These are phyloP conservation scores for Neospermospora avenae DNA, from an alignment of 2,329 filamentous ascomycete genomes.

Conservation along the genomic window DNA sequence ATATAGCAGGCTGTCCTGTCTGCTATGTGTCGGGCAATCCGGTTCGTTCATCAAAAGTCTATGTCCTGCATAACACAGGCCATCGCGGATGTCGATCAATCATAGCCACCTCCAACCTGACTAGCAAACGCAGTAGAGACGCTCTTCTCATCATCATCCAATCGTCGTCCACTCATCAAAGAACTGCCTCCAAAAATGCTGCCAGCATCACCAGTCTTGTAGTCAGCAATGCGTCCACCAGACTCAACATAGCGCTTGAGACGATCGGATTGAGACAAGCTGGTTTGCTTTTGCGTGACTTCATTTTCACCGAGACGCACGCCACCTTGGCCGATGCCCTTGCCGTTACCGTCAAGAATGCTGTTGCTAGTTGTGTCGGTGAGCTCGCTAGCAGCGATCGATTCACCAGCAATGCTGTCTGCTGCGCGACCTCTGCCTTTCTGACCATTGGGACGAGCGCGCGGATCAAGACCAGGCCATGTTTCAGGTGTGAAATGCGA, in stretches of 20 bases:
- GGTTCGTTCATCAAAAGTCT: conserved; percentile 21
- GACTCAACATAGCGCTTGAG: conserved; percentile 93
- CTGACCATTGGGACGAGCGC: conserved; percentile 60
- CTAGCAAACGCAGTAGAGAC: conserved; percentile 96
- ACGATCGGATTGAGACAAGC: conserved; percentile 80
- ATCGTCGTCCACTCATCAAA: conserved; percentile 35
- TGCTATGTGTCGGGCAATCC: conserved; percentile 14
- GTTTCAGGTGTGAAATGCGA: conserved; percentile 80
- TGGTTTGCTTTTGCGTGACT: conserved; percentile 68
- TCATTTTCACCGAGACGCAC: conserved; percentile 79
- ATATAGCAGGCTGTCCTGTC: conserved; percentile 5
- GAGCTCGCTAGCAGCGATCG: conserved; percentile 84
- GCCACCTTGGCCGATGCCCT: conserved; percentile 76
- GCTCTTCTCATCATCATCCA: conserved; percentile 95
- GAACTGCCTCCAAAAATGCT: conserved; percentile 66
- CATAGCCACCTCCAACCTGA: conserved; percentile 64
- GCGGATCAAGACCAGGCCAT: conserved; percentile 78
- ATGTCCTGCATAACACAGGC: conserved; percentile 14
- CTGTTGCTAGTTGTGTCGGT: conserved; percentile 79
- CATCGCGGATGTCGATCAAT: conserved; percentile 31
- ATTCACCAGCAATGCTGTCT: conserved; percentile 85
- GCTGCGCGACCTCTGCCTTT: conserved; percentile 65
- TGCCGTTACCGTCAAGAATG: conserved; percentile 70
- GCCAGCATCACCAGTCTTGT: conserved; percentile 52
- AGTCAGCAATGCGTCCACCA: conserved; percentile 61